phyloP scores from a whole-genome alignment of 2,329 filamentous ascomycete genomes.

The Trichophaea hybrida region DNA sequence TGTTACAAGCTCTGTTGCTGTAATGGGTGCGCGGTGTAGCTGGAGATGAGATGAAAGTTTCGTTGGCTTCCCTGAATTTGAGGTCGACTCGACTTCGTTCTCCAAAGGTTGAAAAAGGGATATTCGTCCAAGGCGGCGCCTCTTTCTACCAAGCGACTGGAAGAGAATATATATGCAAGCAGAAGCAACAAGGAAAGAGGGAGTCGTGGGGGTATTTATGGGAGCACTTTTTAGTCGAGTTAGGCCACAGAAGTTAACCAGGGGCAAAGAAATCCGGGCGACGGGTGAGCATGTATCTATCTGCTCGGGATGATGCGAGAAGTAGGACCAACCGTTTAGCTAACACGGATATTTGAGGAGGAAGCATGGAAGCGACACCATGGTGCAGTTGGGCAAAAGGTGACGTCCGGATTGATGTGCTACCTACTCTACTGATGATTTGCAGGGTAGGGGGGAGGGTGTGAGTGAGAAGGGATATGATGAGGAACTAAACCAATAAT shows the following conservation, averaged over 20 bases:
- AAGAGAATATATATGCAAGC: conserved; percentile 22
- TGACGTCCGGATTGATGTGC: conserved; percentile 22
- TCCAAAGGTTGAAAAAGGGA: conserved; percentile 12
- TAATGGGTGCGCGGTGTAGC: not conserved
- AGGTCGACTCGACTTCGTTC: conserved; percentile 12
- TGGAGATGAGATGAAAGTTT: conserved; percentile 5
- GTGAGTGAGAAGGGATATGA: not conserved
- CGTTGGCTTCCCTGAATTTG: conserved; percentile 10
- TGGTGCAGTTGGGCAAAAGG: conserved; percentile 10
- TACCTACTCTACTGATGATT: conserved; percentile 15
- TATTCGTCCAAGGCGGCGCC: conserved; percentile 13
- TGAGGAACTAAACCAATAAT: not conserved
- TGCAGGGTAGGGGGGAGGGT: conserved; percentile 13
- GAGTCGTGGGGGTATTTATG: conserved; percentile 26
- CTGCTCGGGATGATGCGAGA: conserved; percentile 22
- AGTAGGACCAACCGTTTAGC: conserved; percentile 20
- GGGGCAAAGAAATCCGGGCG: conserved; percentile 23
- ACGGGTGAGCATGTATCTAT: conserved; percentile 19
- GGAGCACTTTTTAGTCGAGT: conserved; percentile 11
- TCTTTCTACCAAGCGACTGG: conserved; percentile 1
- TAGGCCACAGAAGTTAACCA: conserved; percentile 2
- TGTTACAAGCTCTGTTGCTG: not conserved
- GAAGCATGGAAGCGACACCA: conserved; percentile 17
- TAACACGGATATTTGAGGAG: conserved; percentile 22
- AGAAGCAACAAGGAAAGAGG: conserved; percentile 19